A percentile compares a stretch with the other conserved stretches of the same genome.
Conservation (phyloP, 148 eudicot species). For the Silene uniflora region DNA sequence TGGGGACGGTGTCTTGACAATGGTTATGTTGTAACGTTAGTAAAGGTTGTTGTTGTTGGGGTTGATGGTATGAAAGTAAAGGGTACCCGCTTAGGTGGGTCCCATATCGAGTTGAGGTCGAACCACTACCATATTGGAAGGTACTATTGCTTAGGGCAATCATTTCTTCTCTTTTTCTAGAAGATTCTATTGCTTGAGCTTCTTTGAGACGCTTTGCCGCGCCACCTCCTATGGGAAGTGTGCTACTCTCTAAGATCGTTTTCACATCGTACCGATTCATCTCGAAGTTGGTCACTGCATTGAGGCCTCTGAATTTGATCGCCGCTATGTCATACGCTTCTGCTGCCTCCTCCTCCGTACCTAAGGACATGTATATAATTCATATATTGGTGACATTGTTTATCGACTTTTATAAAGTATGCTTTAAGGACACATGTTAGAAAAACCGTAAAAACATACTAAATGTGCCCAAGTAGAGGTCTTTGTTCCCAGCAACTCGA, state of each 20-base stretch:
- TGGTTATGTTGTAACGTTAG: conserved; percentile 53
- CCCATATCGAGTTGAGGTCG: conserved; percentile 27
- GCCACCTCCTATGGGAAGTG: conserved; percentile 90
- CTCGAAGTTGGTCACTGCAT: conserved; percentile 93
- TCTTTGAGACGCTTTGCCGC: conserved; percentile 92
- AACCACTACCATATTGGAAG: conserved; percentile 37
- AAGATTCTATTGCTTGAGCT: conserved; percentile 84
- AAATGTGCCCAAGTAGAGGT: conserved; percentile 95
- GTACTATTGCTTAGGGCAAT: conserved; percentile 41
- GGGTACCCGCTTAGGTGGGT: conserved; percentile 41
- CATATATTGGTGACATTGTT: too few relatives aligned
- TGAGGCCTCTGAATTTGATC: conserved; percentile 88
- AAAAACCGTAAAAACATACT: conserved; percentile 39
- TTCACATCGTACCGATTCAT: conserved; percentile 92
- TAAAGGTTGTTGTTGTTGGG: conserved; percentile 28
- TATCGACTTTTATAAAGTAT: too few relatives aligned
- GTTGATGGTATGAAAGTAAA: conserved; percentile 36
- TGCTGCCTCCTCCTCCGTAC: conserved; percentile 97
- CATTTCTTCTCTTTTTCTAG: conserved; percentile 79
- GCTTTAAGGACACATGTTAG: too few relatives aligned
- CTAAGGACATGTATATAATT: conserved; percentile 30
- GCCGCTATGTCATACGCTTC: conserved; percentile 99
- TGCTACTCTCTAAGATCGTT: conserved; percentile 83
- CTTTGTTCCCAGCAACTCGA: conserved; percentile 96
- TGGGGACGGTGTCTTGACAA: conserved; percentile 29